Conservation (phyloP, 257 asterid genomes). For the Nicotiana knightiana region DNA sequence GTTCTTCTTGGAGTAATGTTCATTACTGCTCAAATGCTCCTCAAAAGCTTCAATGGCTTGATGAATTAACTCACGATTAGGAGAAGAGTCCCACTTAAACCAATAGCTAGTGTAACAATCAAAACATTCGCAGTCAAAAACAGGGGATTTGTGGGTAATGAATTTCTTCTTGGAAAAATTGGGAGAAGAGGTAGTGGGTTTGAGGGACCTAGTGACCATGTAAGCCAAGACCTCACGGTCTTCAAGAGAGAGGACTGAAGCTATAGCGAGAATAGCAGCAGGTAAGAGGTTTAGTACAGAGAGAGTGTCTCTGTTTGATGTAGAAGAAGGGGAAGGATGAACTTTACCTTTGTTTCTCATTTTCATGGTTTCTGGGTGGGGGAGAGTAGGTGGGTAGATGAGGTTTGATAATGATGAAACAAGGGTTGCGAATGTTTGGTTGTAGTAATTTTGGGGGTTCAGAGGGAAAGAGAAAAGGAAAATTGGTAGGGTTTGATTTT, state of each 20-base stretch:
- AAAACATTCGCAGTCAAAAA: constrained; percentile 64
- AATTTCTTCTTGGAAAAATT: constrained; percentile 20
- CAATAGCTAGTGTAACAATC: constrained; percentile 69
- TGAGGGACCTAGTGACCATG: constrained; percentile 61
- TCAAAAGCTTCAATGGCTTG: constrained; percentile 76
- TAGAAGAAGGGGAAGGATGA: constrained; percentile 52
- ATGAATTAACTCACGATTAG: constrained; percentile 69
- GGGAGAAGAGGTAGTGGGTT: constrained; percentile 27
- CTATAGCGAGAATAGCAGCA: constrained; percentile 50
- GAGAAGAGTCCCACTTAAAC: constrained; percentile 72
- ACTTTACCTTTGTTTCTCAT: constrained; percentile 78
- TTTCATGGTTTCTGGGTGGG: constrained; percentile 20
- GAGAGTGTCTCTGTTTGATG: constrained; percentile 20
- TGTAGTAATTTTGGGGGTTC: neutral
- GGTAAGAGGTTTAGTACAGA: constrained; percentile 51
- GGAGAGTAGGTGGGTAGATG: neutral
- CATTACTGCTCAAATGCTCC: constrained; percentile 47
- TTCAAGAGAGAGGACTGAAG: constrained; percentile 39
- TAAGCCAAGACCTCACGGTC: constrained; percentile 69
- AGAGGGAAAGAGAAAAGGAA: neutral
- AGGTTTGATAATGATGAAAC: neutral
- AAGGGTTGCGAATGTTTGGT: neutral
- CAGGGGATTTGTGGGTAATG: constrained; percentile 27
- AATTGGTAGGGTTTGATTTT: constrained; percentile 25
- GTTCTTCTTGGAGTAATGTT: constrained; percentile 12